Base-by-base conservation (phyloP, 2,329 filamentous ascomycete species). In the Calonectria montana region DNA sequence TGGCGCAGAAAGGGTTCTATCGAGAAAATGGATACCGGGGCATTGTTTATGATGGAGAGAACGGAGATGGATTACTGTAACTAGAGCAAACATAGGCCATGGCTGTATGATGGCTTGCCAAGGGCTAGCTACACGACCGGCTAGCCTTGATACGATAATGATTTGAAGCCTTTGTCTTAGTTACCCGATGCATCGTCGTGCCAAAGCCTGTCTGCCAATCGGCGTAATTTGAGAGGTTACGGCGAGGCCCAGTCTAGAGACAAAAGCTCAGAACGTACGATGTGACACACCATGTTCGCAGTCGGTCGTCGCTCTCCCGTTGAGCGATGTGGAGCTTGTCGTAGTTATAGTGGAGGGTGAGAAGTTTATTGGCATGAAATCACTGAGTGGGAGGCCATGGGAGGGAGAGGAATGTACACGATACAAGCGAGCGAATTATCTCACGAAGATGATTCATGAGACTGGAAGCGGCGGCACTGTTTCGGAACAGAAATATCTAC, bases 1-100 rank as follows among this genome's bases (percentile, higher is more conserved):
- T 69, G 69, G 65, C 23, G 63, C 65, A 64, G 62, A 66, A 69
- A 61, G 45, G 64, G 57, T 66, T 45, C 62, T 76, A 71, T 65
- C 69, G 65, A 67, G 55, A 69, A 76, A 71, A 75, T 39, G 63
- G 69, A 77, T 76, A 72, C 63, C 68, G 73, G 61, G 68, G 70
- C 67, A 57, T 66, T 65, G 25, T 66, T 73, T 48, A 71, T 69
- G 39, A 72, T 50, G 65, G 62, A 43, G 37, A 62, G 35, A 61
- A 27, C 48, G 21, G 66, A 63, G 59, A 69, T 65, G 70, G 59
- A 53, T 53, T 50, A 65, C 65, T 61, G 69, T 69, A 61, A 65
- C 50, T 67, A 70, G 55, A 64, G 43, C 29, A 70, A 68, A 59
- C 55, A 61, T 21, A 37, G 31, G 61, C 53, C 66, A 62, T 25